Evolutionary conservation across 345 rosid species (phyloP).

Genomic region (Linum lewisii): DNA sequence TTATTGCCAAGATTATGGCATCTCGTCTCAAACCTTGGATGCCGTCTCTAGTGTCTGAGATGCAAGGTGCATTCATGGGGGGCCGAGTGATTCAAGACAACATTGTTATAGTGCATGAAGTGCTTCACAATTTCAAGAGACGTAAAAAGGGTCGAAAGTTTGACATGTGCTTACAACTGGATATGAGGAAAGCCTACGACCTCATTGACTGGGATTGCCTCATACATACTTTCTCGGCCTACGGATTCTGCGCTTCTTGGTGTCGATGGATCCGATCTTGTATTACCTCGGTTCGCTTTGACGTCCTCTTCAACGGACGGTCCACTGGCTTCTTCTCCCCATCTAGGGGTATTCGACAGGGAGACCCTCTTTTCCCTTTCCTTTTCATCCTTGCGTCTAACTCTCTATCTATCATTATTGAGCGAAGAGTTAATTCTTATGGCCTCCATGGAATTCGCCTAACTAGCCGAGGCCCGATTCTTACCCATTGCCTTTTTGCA

Average conservation of each 20-base stretch:
- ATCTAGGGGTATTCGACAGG: background rate
- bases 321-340: background rate
- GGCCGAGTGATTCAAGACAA: background rate
- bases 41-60: background rate
- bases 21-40: background rate
- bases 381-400: no score
- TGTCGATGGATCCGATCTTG: background rate
- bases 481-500: background rate
- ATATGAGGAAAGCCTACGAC: background rate
- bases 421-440: background rate
- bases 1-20: background rate
- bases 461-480: background rate
- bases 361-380: background rate
- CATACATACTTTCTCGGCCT: background rate
- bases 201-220: background rate
- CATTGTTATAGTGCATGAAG: background rate
- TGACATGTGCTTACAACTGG: background rate
- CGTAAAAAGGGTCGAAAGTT: background rate
- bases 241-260: background rate
- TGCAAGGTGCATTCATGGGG: background rate
- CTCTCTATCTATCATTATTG: background rate
- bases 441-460: background rate
- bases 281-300: background rate
- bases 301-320: background rate
- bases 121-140: background rate